Percentiles rank a stretch among this genome's conserved stretches.
Conservation (phyloP, 345 rosid genomes). For the Cardamine resedifolia region DNA sequence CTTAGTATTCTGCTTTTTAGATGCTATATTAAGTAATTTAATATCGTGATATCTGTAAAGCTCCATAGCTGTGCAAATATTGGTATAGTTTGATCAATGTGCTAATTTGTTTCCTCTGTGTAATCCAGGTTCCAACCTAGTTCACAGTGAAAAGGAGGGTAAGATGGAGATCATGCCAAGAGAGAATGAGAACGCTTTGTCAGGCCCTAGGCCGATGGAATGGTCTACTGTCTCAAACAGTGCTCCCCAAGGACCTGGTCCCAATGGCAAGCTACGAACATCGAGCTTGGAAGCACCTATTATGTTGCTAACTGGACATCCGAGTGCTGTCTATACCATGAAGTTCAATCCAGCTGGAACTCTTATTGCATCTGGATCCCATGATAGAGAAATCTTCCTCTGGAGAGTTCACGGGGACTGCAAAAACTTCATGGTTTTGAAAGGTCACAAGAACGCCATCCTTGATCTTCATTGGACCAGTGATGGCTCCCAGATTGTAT, state of each 20-base stretch:
- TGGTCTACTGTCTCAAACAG: conserved; percentile 66
- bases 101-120: neutral
- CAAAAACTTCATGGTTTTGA: conserved; percentile 92
- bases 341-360: conserved; percentile 90
- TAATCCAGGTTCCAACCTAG: neutral
- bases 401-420: conserved; percentile 93
- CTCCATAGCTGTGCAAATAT: neutral
- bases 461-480: conserved; percentile 94
- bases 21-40: neutral
- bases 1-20: neutral
- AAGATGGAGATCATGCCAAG: conserved; percentile 59
- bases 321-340: conserved; percentile 81
- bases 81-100: neutral
- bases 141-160: conserved; percentile 2
- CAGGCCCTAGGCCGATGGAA: conserved; percentile 90
- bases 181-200: conserved; percentile 63
- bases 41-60: neutral
- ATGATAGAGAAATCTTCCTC: conserved; percentile 86
- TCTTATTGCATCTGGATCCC: conserved; percentile 91
- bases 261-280: conserved; percentile 50
- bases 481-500: conserved; percentile 84
- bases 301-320: conserved; percentile 87
- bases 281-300: conserved; percentile 94
- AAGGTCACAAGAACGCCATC: conserved; percentile 94
- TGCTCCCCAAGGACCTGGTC: conserved; percentile 58